These are phyloP conservation scores for Calonectria pseudoreteaudii DNA, from an alignment of 2,329 filamentous ascomycete species.

Conservation along the genomic window DNA sequence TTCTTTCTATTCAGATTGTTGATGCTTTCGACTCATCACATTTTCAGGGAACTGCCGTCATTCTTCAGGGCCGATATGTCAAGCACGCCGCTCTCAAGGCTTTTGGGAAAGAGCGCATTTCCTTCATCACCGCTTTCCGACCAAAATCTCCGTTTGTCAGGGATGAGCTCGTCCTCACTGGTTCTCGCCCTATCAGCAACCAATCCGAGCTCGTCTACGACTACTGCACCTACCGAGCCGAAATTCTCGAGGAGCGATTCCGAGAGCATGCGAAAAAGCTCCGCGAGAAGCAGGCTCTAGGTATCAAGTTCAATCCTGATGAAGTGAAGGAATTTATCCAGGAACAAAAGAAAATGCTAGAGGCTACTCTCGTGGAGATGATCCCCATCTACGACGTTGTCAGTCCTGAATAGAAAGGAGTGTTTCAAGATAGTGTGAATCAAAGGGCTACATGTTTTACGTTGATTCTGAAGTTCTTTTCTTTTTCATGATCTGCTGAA, in stretches of 20 bases:
- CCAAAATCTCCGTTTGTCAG: conserved; percentile 64
- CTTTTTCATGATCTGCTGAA: no score
- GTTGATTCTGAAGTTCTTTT: no score
- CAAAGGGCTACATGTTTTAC: no score
- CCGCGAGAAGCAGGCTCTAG: conserved; percentile 20
- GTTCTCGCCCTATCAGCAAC: conserved; percentile 66
- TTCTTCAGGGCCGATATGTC: conserved; percentile 77
- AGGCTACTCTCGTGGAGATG: conserved; percentile 35
- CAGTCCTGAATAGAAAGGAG: no score
- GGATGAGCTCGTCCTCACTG: conserved; percentile 72
- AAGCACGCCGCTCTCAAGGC: conserved; percentile 72
- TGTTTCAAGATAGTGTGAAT: no score
- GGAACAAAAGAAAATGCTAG: conserved; percentile 41
- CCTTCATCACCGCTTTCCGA: conserved; percentile 74
- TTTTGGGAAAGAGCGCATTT: conserved; percentile 71
- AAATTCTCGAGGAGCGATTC: conserved; percentile 64
- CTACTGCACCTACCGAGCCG: conserved; percentile 29
- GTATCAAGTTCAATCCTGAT: conserved; percentile 30
- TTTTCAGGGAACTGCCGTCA: conserved; percentile 49
- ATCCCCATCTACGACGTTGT: neutral
- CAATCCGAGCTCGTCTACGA: conserved; percentile 25
- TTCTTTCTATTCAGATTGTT: neutral
- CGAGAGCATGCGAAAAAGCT: conserved; percentile 30
- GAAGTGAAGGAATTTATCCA: conserved; percentile 31
- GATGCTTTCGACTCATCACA: neutral